A percentile compares a stretch with the other conserved stretches of the same genome.
Evolutionary conservation across 192 early-diverging fungal genomes (phyloP).

Genomic region (Coemansia sp.): DNA sequence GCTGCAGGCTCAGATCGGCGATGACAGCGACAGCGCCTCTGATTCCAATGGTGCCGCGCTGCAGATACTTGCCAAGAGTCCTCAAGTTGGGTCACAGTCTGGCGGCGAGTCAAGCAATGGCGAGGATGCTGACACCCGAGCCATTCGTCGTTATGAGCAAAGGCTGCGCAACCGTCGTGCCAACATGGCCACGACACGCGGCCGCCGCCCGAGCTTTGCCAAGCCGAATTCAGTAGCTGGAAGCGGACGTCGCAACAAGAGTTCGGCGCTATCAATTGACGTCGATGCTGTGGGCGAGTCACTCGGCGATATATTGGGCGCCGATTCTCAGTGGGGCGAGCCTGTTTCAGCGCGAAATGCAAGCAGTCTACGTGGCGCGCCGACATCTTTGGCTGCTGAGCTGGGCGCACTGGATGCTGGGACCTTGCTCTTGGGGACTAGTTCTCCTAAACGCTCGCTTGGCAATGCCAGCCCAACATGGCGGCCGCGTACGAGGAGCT

Average conservation of each 20-base stretch:
- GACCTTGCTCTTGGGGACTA: slow-evolving; percentile 8
- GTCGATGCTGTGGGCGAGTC: slow-evolving; percentile 36
- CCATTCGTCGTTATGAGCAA: slow-evolving; percentile 41
- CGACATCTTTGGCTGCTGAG: slow-evolving; percentile 34
- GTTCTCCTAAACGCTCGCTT: slow-evolving; percentile 23
- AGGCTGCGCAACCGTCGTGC: slow-evolving; percentile 36
- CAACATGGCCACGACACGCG: slow-evolving; percentile 24
- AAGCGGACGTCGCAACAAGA: slow-evolving; percentile 18
- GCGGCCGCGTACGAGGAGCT: slow-evolving; percentile 25
- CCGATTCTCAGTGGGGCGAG: slow-evolving; percentile 43
- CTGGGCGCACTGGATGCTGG: slow-evolving; percentile 21
- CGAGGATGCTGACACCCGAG: slow-evolving; percentile 39
- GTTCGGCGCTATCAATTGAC: slow-evolving; percentile 25
- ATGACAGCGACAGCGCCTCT: not conserved
- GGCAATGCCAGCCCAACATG: slow-evolving; percentile 7
- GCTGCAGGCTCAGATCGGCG: not conserved
- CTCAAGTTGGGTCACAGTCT: not conserved
- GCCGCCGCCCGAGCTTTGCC: slow-evolving; percentile 7
- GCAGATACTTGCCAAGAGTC: not conserved
- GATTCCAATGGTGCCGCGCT: not conserved
- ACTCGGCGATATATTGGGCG: slow-evolving; percentile 49
- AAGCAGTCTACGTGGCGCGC: slow-evolving; percentile 20
- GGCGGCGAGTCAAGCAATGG: slow-evolving; percentile 3
- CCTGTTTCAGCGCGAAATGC: slow-evolving; percentile 29
- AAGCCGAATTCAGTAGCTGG: not conserved